A percentile compares a stretch with the other conserved stretches of the same genome.
Evolutionary conservation across 2,329 filamentous ascomycete genomes (phyloP).

Genomic region (Penicillium expansum): DNA sequence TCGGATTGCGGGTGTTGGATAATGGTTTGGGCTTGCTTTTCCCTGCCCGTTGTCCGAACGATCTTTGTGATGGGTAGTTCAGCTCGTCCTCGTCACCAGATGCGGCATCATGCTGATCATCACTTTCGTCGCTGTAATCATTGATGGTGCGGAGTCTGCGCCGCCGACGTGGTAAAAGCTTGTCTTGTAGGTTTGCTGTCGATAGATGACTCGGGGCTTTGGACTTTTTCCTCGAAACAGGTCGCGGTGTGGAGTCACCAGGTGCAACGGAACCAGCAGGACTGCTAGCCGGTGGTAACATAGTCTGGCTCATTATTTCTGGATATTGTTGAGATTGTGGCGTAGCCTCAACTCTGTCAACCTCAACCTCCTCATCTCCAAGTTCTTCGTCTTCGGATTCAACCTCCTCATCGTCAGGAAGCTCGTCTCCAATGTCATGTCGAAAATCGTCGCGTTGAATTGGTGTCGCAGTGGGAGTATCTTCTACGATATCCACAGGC

Average conservation of each 20-base stretch:
- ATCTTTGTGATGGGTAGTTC: conserved; percentile 26
- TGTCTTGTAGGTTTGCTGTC: conserved; percentile 38
- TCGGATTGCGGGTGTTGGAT: conserved; percentile 17
- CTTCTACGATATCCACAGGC: conserved; percentile 16
- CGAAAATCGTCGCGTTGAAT: neutral
- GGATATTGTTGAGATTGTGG: conserved; percentile 14
- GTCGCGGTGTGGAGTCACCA: neutral
- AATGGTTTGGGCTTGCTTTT: conserved; percentile 22
- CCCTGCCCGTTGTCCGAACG: conserved; percentile 15
- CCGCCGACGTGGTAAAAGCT: conserved; percentile 35
- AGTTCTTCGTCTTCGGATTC: neutral
- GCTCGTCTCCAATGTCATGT: neutral
- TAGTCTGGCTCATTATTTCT: conserved; percentile 34
- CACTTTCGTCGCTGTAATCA: conserved; percentile 28
- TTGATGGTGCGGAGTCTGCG: conserved; percentile 17
- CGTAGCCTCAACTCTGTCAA: conserved; percentile 4
- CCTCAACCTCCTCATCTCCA: neutral
- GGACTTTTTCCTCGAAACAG: neutral
- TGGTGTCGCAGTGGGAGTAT: conserved; percentile 21
- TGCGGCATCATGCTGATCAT: conserved; percentile 21
- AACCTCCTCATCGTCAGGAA: conserved; percentile 1
- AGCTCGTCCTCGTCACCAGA: conserved; percentile 40
- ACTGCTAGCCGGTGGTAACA: conserved; percentile 41
- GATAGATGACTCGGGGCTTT: conserved; percentile 25
- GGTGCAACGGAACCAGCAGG: conserved; percentile 17